phyloP scores from a whole-genome alignment of 2,329 filamentous ascomycete species.

The Alternaria postmessia region DNA sequence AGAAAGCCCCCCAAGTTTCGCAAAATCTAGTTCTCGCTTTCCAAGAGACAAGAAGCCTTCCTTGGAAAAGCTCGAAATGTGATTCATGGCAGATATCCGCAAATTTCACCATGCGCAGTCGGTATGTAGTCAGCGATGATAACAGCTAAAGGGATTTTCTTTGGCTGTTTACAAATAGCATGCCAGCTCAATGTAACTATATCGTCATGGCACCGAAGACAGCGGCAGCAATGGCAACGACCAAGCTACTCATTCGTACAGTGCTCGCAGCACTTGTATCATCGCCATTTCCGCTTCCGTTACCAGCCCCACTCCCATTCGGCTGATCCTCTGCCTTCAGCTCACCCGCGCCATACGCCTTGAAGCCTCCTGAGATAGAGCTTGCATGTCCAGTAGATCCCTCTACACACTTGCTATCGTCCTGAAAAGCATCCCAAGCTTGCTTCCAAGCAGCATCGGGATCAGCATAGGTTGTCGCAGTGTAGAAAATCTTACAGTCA shows the following conservation, averaged over 20 bases:
- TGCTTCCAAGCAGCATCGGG: conserved; percentile 61
- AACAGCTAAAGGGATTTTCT: background rate
- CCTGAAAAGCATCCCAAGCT: conserved; percentile 33
- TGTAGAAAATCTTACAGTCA: conserved; percentile 69
- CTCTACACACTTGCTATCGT: conserved; percentile 34
- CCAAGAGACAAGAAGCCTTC: background rate
- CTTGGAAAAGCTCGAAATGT: background rate
- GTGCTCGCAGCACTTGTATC: conserved; percentile 4
- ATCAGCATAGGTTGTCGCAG: conserved; percentile 60
- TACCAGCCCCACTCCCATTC: background rate
- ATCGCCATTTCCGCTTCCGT: background rate
- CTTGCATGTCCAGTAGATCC: conserved; percentile 33
- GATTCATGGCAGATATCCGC: background rate
- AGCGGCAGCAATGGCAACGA: conserved; percentile 7
- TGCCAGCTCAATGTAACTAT: conserved; percentile 1
- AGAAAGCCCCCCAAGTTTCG: background rate
- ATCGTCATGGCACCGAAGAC: conserved; percentile 12
- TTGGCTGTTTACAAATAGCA: background rate
- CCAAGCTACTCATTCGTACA: conserved; percentile 3
- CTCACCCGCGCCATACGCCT: conserved; percentile 31
- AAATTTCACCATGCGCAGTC: background rate
- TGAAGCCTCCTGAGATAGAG: conserved; percentile 37
- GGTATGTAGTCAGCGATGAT: background rate
- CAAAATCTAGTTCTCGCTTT: background rate
- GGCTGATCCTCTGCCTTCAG: conserved; percentile 31